A percentile compares a stretch with the other conserved stretches of the same genome.
These are phyloP conservation scores for Daldinia caldariorum DNA, from an alignment of 495 filamentous ascomycete genomes.

Conservation along the genomic window DNA sequence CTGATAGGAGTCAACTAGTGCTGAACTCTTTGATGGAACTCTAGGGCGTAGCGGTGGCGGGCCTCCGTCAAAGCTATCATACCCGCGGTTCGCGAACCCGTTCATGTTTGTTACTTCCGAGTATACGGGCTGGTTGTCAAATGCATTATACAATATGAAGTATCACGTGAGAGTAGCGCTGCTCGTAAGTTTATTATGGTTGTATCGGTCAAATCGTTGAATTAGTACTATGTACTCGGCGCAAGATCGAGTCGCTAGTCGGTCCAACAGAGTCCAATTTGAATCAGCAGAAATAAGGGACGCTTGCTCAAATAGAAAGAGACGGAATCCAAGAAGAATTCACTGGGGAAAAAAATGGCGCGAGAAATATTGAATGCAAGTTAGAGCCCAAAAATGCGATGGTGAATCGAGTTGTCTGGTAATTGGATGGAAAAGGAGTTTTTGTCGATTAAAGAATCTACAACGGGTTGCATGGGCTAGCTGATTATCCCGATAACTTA, in stretches of 20 bases:
- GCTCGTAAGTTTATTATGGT: conserved; percentile 1
- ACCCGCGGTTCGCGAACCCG: conserved; percentile 36
- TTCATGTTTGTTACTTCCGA: conserved; percentile 46
- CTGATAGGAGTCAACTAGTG: conserved; percentile 59
- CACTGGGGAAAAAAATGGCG: conserved; percentile 9
- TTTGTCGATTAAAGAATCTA: conserved; percentile 30
- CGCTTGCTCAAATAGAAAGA: conserved; percentile 7
- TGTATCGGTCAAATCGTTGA: conserved; percentile 10
- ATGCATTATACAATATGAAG: conserved; percentile 33
- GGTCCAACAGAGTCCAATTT: not conserved
- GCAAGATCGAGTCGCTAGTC: conserved; percentile 21
- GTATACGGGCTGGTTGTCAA: conserved; percentile 3
- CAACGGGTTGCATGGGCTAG: conserved; percentile 1
- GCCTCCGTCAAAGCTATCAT: conserved; percentile 39
- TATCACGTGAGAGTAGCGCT: not conserved
- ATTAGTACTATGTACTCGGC: conserved; percentile 22
- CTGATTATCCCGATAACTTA: conserved; percentile 3
- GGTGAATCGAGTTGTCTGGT: conserved; percentile 23
- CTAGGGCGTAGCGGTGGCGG: conserved; percentile 36
- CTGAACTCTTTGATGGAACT: conserved; percentile 47
- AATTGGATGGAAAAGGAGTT: conserved; percentile 38
- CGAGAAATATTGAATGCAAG: conserved; percentile 15
- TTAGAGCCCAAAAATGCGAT: conserved; percentile 21
- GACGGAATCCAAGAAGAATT: conserved; percentile 8
- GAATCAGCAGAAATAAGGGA: not conserved